Base-by-base conservation (phyloP, 1,284 basidiomycete genomes). In the Microstroma glucosiphilum region DNA sequence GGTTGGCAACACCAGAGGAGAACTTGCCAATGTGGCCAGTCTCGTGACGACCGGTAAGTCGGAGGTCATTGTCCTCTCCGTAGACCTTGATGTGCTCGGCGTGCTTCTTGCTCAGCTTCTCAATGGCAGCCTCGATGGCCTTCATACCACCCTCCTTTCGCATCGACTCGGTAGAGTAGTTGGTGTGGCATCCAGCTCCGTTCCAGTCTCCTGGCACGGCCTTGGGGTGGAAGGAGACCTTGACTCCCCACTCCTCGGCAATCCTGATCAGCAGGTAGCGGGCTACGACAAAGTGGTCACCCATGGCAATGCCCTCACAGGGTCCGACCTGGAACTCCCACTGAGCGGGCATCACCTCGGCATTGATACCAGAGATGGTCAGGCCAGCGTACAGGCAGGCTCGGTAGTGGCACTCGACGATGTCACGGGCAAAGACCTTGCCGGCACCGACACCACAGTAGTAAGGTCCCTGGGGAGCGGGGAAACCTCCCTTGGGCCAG, bases 251-350 rank as follows among this genome's bases (percentile, higher is more conserved):
- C 82, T 97, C 92, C 82, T 97, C 94, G 70, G 94, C 92, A 26
- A 79, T 64, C 41, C 77, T 73, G 65, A 68, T 60, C 58, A 79
- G 69, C 55, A 79, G 66, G 76, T 75, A 79, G 56, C 77, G 75
- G 54, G 77, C 75, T 9, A 79, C 68, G 61, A 67, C 68, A 62
- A 79, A 69, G 67, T 77, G 92, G 82, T 99, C 94, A 75, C 94
- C 94, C 91, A 98, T 96, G 72, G 90, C 86, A 81, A 98, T 96
- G 70, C 94, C 94, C 81, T 90, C 88, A 80, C 94, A 97, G 48
- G 94, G 94, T 66, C 94, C 94, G 75, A 98, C 92, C 83, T 98
- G 96, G 89, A 96, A 98, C 84, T 98, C 94, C 93, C 93, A 97
- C 83, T 98, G 96, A 64, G 93, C 89, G 30, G 96, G 94, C 94